phyloP scores from a whole-genome alignment of 345 rosid genomes.

The Acer negundo region DNA sequence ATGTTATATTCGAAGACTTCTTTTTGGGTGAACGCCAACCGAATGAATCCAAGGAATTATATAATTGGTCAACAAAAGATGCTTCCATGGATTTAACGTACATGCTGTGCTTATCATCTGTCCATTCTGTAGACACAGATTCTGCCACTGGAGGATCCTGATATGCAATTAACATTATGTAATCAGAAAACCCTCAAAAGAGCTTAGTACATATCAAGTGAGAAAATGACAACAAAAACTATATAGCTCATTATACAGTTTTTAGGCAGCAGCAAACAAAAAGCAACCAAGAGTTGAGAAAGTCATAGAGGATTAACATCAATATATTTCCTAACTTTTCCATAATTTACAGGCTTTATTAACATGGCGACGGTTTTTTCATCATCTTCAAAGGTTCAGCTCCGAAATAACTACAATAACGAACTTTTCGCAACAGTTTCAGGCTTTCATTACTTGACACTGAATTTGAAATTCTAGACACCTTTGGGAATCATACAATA shows the following conservation, averaged over 20 bases:
- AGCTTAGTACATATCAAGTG: background rate
- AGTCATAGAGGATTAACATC: background rate
- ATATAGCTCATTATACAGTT: background rate
- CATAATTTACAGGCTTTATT: no score
- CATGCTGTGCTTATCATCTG: constrained; percentile 85
- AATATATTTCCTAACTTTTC: background rate
- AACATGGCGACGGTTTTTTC: background rate
- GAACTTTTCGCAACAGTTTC: background rate
- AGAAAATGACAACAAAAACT: background rate
- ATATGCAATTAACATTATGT: constrained; percentile 6
- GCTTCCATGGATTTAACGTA: constrained; percentile 93
- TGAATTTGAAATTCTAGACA: no score
- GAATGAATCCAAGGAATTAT: constrained; percentile 48
- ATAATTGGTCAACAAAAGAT: constrained; percentile 71
- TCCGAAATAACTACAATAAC: background rate
- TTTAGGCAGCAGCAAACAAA: background rate
- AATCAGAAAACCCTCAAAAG: constrained; percentile 21
- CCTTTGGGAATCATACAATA: no score
- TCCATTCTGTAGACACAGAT: constrained; percentile 60
- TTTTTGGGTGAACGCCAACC: constrained; percentile 38
- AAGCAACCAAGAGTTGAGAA: background rate
- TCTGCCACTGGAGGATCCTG: constrained; percentile 48
- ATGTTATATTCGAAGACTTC: constrained; percentile 25
- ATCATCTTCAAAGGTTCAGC: background rate
- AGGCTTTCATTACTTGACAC: background rate